Evolutionary conservation across 2,329 filamentous ascomycete species (phyloP), one percentile per base, ranked within the genome.

Genomic region (Beauveria varroae): DNA sequence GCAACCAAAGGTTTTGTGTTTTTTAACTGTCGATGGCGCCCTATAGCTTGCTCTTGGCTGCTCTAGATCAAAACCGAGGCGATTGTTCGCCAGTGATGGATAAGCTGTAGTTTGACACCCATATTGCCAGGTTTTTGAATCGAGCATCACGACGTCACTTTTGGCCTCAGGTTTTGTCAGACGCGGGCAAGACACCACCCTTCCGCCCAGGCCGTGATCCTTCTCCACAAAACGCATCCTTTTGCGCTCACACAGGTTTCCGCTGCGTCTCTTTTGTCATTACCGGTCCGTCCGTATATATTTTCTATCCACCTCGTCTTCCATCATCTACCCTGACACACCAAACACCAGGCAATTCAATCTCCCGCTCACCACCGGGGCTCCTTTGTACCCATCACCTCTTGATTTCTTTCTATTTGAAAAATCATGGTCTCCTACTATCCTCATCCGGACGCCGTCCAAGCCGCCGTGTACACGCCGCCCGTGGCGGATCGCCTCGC

Each of bases 401-500:
- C 28, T 30, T 30, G 2, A 30, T 30, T 30, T 30, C 10, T 26
- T 26, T 12, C 30, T 1, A 34, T 34, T 10, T 12, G 10, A 28
- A 28, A n/a, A 26, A 51, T 30, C 20, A 61, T 55, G 58, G 58
- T 34, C 20, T 46, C 43, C 3, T 59, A 59, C 14, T 49, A 84
- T 68, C 85, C 86, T 3, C 77, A 77, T 26, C 74, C 78, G 58
- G 78, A 81, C 61, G 74, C 78, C 54, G 77, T 89, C 41, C 78
- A 81, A 65, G 75, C 78, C 66, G 78, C 78, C 60, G 82, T 90
- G 68, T 79, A 79, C 65, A 75, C 76, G 58, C 74, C 74, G 52
- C 69, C 71, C 55, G 68, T 62, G 9, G 62, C n/a, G 14, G 43
- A 60, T 54, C 58, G 53, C 63, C 24, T 65, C 60, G 44, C 68